Percentiles rank a stretch among this genome's conserved stretches.
Evolutionary conservation across 2,329 filamentous ascomycete genomes (phyloP).

Genomic region (Thielaviopsis euricoi): DNA sequence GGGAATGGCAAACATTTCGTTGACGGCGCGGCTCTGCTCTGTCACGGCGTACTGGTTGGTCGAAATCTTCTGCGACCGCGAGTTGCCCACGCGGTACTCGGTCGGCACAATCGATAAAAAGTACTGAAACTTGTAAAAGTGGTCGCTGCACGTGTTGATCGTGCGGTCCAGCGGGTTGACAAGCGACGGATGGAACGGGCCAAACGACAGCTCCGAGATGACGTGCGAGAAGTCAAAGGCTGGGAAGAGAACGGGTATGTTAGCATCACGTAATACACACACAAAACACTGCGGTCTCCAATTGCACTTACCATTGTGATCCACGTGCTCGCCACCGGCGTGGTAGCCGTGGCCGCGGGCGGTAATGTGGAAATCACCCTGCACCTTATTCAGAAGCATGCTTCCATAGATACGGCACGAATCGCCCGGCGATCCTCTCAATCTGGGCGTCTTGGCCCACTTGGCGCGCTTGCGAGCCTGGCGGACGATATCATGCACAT

Average conservation of each 20-base stretch:
- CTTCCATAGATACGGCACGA: conserved; percentile 83
- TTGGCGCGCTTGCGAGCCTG: conserved; percentile 47
- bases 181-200: conserved; percentile 87
- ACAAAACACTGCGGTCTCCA: no score
- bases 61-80: conserved; percentile 29
- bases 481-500: conserved; percentile 80
- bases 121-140: conserved; percentile 98
- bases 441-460: conserved; percentile 57
- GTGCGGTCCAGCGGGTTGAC: conserved; percentile 90
- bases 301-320: conserved; percentile 63
- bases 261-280: no score
- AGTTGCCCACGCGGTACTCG: conserved; percentile 55
- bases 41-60: conserved; percentile 98
- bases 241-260: conserved; percentile 23
- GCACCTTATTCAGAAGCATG: conserved; percentile 86
- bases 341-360: conserved; percentile 89
- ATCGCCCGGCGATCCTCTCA: conserved; percentile 41
- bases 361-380: conserved; percentile 96
- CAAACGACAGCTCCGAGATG: conserved; percentile 89
- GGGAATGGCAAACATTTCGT: conserved; percentile 51
- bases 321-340: conserved; percentile 59
- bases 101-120: conserved; percentile 92
- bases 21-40: conserved; percentile 58
- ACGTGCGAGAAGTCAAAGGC: conserved; percentile 97
- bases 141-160: conserved; percentile 50